phyloP scores from a whole-genome alignment of 768 basidiomycete species.

The Suillus paluster region DNA sequence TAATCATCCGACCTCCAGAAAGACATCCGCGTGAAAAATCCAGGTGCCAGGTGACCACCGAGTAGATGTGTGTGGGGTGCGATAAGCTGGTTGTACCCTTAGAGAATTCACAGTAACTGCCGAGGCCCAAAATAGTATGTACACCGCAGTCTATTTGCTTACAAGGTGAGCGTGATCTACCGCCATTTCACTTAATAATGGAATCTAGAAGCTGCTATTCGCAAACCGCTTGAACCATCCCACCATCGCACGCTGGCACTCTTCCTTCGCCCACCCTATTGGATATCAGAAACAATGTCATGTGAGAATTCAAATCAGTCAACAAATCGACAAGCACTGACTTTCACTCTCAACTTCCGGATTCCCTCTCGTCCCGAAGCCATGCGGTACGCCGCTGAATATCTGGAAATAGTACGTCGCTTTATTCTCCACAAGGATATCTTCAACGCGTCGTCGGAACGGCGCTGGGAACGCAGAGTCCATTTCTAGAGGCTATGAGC shows the following conservation, averaged over 20 bases:
- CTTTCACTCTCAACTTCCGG: constrained; percentile 21
- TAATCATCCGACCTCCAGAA: neutral
- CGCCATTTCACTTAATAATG: neutral
- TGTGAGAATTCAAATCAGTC: neutral
- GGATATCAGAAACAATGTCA: constrained; percentile 25
- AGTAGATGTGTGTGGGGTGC: no score
- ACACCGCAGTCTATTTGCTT: no score
- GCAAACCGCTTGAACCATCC: constrained; percentile 56
- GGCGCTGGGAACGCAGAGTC: constrained; percentile 57
- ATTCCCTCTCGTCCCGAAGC: constrained; percentile 40
- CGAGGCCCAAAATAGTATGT: no score
- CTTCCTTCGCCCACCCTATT: constrained; percentile 69
- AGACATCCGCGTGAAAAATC: neutral
- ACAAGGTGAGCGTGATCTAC: neutral
- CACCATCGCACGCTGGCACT: constrained; percentile 54
- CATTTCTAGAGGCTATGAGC: constrained; percentile 42
- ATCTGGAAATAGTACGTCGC: constrained; percentile 60
- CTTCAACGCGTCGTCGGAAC: constrained; percentile 59
- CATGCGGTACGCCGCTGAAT: constrained; percentile 50
- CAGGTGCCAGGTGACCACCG: no score
- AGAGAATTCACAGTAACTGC: neutral
- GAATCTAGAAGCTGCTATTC: neutral
- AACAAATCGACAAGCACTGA: constrained; percentile 21
- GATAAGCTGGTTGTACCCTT: neutral
- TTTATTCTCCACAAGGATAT: constrained; percentile 54